phyloP scores from a whole-genome alignment of 2,329 filamentous ascomycete species.

The Colletotrichum sp. region DNA sequence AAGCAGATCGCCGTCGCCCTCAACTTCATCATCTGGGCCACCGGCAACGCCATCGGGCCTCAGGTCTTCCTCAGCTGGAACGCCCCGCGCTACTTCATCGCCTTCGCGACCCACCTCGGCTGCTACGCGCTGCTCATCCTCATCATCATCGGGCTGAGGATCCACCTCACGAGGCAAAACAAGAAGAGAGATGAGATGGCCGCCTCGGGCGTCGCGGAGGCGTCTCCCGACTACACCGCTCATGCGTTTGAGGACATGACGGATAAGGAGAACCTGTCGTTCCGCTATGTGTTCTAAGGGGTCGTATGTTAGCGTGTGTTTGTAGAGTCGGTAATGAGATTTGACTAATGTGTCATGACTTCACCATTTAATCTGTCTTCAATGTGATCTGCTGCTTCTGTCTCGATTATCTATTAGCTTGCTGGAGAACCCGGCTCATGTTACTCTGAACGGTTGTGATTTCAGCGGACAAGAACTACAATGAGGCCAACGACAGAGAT shows the following conservation, averaged over 20 bases:
- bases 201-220: conserved; percentile 43
- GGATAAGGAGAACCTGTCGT: conserved; percentile 65
- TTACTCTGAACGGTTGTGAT: not conserved
- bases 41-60: conserved; percentile 71
- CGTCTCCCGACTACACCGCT: conserved; percentile 43
- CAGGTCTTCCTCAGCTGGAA: conserved; percentile 69
- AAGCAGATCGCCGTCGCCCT: conserved; percentile 71
- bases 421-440: rapidly evolving
- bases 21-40: conserved; percentile 74
- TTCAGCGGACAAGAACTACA: rapidly evolving
- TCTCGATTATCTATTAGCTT: rapidly evolving
- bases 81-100: conserved; percentile 70
- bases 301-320: not conserved
- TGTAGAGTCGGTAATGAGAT: not conserved
- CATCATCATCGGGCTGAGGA: conserved; percentile 62
- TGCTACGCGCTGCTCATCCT: conserved; percentile 69
- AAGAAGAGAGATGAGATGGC: conserved; percentile 57
- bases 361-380: rapidly evolving
- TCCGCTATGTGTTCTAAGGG: conserved; percentile 59
- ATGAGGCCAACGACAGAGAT: not conserved
- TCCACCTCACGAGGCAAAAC: conserved; percentile 63
- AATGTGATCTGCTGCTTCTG: not conserved
- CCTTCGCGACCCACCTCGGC: conserved; percentile 72
- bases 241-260: conserved; percentile 70
- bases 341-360: not conserved